A percentile compares a stretch with the other conserved stretches of the same genome.
Evolutionary conservation across 2,329 filamentous ascomycete genomes (phyloP).

Genomic region (Fusarium concolor): DNA sequence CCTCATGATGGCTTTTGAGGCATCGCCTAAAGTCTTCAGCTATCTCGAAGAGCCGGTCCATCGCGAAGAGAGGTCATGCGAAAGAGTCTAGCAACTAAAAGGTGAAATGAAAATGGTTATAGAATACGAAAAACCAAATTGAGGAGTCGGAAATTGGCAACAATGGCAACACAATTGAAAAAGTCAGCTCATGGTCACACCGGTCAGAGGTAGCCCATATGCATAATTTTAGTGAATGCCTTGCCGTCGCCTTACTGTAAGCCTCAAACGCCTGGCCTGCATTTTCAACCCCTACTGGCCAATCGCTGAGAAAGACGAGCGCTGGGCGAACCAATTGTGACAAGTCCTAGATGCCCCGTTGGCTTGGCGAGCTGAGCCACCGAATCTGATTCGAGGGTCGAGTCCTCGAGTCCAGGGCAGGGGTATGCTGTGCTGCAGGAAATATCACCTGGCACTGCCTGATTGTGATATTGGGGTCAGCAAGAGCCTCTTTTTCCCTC

Average conservation of each 20-base stretch:
- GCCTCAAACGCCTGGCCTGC: conserved; percentile 1
- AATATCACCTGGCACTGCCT: conserved; percentile 3
- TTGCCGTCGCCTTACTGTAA: background rate
- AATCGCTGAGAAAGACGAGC: background rate
- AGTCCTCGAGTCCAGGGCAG: background rate
- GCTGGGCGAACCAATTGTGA: background rate
- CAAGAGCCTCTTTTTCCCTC: background rate
- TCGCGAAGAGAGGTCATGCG: background rate
- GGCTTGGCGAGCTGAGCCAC: background rate
- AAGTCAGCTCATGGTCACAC: too few relatives aligned
- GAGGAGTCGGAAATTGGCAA: too few relatives aligned
- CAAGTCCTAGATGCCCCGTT: background rate
- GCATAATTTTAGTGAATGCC: background rate
- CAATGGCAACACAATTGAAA: background rate
- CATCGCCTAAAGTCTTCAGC: background rate
- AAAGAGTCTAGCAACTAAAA: background rate
- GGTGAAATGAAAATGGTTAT: background rate
- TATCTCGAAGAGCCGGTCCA: background rate
- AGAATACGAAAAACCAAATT: too few relatives aligned
- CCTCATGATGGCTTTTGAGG: background rate
- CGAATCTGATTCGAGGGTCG: background rate
- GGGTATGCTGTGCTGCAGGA: background rate
- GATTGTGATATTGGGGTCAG: background rate
- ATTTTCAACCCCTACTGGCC: background rate
- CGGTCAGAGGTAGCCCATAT: background rate